Percentiles rank a stretch among this genome's conserved stretches.
These are phyloP conservation scores for Aspergillus brasiliensis DNA, from an alignment of 2,329 filamentous ascomycete species.

Conservation along the genomic window DNA sequence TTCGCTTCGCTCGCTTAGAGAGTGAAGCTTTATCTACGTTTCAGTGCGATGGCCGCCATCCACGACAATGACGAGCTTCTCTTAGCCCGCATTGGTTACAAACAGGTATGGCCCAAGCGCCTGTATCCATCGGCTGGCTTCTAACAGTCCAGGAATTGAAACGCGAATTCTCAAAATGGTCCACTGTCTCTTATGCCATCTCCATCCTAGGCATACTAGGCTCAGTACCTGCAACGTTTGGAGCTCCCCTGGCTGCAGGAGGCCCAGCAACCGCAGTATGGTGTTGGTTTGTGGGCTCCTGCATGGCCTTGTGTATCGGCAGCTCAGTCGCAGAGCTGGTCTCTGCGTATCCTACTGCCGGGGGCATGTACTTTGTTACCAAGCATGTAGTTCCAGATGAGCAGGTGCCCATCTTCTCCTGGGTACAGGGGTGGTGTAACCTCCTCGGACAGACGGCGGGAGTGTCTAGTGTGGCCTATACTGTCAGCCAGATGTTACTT, in stretches of 20 bases:
- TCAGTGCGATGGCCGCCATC: constrained; percentile 43
- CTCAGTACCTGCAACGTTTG: constrained; percentile 66
- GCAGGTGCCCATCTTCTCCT: constrained; percentile 64
- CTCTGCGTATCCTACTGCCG: constrained; percentile 67
- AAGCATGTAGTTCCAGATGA: constrained; percentile 65
- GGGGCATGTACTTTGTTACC: constrained; percentile 69
- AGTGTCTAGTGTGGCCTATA: constrained; percentile 64
- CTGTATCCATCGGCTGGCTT: neutral
- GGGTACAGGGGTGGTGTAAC: constrained; percentile 70
- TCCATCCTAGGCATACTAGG: constrained; percentile 66
- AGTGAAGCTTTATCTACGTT: neutral
- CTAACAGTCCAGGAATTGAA: constrained; percentile 54
- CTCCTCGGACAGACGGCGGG: constrained; percentile 66
- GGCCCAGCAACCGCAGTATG: constrained; percentile 66
- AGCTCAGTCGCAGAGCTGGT: constrained; percentile 67
- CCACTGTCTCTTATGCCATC: constrained; percentile 66
- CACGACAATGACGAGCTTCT: constrained; percentile 62
- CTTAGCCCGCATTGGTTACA: constrained; percentile 64
- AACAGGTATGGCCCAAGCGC: constrained; percentile 51
- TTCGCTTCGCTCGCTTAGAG: neutral
- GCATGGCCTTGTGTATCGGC: constrained; percentile 66
- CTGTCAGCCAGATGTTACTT: constrained; percentile 65
- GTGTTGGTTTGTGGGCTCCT: constrained; percentile 66
- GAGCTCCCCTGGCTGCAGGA: constrained; percentile 59
- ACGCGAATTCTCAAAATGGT: constrained; percentile 68